Evolutionary conservation across 2,329 filamentous ascomycete genomes (phyloP).

Genomic region (Claviceps digitariae): DNA sequence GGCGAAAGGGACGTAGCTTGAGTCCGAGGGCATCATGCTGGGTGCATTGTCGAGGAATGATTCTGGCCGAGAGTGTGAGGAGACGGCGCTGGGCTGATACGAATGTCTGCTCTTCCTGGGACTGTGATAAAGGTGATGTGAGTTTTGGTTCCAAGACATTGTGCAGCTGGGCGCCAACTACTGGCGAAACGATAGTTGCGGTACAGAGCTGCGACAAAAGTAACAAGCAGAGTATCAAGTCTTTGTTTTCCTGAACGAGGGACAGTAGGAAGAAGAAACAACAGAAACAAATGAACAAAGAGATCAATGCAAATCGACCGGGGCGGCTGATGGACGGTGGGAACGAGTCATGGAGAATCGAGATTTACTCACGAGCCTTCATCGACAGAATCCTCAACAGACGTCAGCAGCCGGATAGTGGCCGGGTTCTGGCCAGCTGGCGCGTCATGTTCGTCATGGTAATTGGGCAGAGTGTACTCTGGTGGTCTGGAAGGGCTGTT

Average conservation of each 20-base stretch:
- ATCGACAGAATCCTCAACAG: slow-evolving; percentile 42
- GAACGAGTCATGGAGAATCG: background rate
- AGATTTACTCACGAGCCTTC: slow-evolving; percentile 43
- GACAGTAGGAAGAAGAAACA: background rate
- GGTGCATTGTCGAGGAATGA: slow-evolving; percentile 44
- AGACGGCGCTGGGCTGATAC: slow-evolving; percentile 41
- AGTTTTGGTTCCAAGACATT: slow-evolving; percentile 15
- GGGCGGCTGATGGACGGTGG: background rate
- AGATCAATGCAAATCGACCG: background rate
- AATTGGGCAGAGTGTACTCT: slow-evolving; percentile 42
- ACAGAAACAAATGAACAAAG: background rate
- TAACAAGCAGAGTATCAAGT: background rate
- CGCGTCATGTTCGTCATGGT: slow-evolving; percentile 41
- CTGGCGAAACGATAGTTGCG: slow-evolving; percentile 13
- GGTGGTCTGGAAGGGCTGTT: slow-evolving; percentile 39
- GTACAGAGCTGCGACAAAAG: background rate
- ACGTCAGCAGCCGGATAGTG: slow-evolving; percentile 48
- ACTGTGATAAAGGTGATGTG: slow-evolving; percentile 30
- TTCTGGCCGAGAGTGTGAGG: slow-evolving; percentile 28
- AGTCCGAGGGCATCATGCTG: slow-evolving; percentile 48
- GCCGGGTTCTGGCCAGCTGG: slow-evolving; percentile 35
- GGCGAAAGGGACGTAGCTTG: slow-evolving; percentile 46
- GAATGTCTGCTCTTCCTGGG: slow-evolving; percentile 24
- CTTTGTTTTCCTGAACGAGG: background rate
- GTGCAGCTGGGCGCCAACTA: slow-evolving; percentile 16